A percentile compares a stretch with the other conserved stretches of the same genome.
Conservation (phyloP, 108 stramenopile species). For the Cyclostephanos invisitatus region DNA sequence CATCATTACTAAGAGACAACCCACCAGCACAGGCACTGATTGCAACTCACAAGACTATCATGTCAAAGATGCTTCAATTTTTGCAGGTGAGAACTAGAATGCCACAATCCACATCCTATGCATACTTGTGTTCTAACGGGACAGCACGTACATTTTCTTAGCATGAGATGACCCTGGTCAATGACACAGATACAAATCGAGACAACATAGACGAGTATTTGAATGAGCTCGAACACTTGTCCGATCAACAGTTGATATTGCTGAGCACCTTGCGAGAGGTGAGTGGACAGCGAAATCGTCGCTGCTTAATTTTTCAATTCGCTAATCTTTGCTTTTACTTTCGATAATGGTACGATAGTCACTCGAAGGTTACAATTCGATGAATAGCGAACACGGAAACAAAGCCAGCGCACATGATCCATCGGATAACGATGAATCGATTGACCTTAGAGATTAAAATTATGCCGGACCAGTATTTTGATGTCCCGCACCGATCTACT, state of each 20-base stretch:
- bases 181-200: conserved; percentile 59
- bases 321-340: not conserved
- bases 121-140: not conserved
- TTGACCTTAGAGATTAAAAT: conserved; percentile 27
- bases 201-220: conserved; percentile 74
- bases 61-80: conserved; percentile 67
- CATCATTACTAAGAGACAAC: conserved; percentile 15
- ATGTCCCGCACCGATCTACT: no score
- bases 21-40: conserved; percentile 53
- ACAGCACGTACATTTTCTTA: not conserved
- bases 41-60: conserved; percentile 57
- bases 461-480: no score
- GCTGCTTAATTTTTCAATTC: not conserved
- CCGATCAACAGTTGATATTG: conserved; percentile 57
- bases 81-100: conserved; percentile 46
- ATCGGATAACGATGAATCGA: conserved; percentile 15
- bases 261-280: conserved; percentile 59
- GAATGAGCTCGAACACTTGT: conserved; percentile 57
- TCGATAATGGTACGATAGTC: conserved; percentile 11
- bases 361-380: conserved; percentile 11
- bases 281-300: not conserved
- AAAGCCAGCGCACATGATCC: not conserved
- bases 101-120: not conserved
- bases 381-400: not conserved
- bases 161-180: conserved; percentile 75